A percentile compares a stretch with the other conserved stretches of the same genome.
phyloP scores from a whole-genome alignment of 1,139 yeast genomes.

The Blastobotrys petasosporus region DNA sequence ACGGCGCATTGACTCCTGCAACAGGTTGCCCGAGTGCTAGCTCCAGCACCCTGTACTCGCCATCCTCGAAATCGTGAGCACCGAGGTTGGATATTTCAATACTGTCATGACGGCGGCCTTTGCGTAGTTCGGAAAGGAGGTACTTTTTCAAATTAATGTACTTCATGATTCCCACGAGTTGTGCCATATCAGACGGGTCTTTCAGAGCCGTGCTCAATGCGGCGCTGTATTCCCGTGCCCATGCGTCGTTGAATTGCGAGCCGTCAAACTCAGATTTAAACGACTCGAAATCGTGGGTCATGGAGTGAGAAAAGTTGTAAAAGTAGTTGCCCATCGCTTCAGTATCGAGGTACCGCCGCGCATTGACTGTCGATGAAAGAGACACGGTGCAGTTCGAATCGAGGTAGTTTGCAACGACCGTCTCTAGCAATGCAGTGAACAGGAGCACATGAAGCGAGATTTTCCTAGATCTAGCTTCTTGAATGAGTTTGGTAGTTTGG shows the following conservation, averaged over 20 bases:
- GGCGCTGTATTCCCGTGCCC: constrained; percentile 12
- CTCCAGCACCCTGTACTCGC: constrained; percentile 4
- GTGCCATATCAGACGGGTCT: constrained; percentile 10
- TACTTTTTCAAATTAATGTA: constrained; percentile 14
- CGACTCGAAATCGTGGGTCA: background rate
- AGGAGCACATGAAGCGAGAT: constrained; percentile 9
- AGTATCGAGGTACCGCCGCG: constrained; percentile 16
- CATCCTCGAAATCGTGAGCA: background rate
- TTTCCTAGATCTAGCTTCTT: background rate
- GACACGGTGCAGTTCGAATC: background rate
- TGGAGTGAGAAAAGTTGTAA: constrained; percentile 7
- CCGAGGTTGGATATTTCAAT: constrained; percentile 16
- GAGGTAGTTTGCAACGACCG: background rate
- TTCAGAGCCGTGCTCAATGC: constrained; percentile 8
- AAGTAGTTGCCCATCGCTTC: constrained; percentile 19
- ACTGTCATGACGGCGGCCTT: background rate
- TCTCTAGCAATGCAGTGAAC: constrained; percentile 5
- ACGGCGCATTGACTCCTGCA: constrained; percentile 10
- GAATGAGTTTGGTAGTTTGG: constrained; percentile 10
- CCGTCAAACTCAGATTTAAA: no score
- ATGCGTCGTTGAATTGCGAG: constrained; percentile 6
- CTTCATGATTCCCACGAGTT: constrained; percentile 17
- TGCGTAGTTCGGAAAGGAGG: constrained; percentile 5
- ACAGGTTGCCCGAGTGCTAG: constrained; percentile 13
- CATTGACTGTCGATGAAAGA: constrained; percentile 16